A percentile compares a stretch with the other conserved stretches of the same genome.
Evolutionary conservation across 164 flowering plant species (phyloP).

Genomic region (Macadamia integrifolia): DNA sequence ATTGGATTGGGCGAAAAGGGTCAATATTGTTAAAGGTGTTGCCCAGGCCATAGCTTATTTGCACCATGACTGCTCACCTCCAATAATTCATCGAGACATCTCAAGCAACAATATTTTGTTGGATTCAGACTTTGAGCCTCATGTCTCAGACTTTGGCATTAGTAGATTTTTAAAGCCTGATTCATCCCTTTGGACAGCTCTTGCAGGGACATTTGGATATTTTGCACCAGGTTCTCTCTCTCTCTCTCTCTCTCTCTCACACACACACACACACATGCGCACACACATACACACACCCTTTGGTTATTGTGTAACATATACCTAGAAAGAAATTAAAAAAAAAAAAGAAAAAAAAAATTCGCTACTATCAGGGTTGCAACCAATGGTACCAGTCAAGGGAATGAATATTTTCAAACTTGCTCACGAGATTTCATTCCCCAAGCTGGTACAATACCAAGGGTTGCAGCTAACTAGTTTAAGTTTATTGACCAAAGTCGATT

Average conservation of each 20-base stretch:
- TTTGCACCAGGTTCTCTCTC: background rate
- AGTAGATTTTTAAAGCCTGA: background rate
- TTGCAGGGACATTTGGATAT: background rate
- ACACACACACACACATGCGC: too few species aligned
- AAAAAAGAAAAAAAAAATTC: too few species aligned
- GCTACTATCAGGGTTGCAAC: too few species aligned
- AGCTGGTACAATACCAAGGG: too few species aligned
- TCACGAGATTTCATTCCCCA: too few species aligned
- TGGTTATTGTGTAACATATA: background rate
- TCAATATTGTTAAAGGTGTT: background rate
- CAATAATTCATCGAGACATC: background rate
- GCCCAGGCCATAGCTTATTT: background rate
- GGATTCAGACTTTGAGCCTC: background rate
- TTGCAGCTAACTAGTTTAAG: too few species aligned
- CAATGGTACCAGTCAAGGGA: too few species aligned
- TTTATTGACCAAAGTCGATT: too few species aligned
- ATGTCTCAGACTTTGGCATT: background rate
- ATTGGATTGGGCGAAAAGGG: background rate
- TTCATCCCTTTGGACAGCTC: background rate
- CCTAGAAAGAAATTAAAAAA: too few species aligned
- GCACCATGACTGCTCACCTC: background rate
- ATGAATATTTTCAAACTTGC: too few species aligned
- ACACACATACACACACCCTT: background rate
- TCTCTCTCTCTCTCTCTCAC: too few species aligned
- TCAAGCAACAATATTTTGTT: background rate